Conservation (phyloP, 2,329 filamentous ascomycete species). For the Cladosporium austrohemisphaericum region DNA sequence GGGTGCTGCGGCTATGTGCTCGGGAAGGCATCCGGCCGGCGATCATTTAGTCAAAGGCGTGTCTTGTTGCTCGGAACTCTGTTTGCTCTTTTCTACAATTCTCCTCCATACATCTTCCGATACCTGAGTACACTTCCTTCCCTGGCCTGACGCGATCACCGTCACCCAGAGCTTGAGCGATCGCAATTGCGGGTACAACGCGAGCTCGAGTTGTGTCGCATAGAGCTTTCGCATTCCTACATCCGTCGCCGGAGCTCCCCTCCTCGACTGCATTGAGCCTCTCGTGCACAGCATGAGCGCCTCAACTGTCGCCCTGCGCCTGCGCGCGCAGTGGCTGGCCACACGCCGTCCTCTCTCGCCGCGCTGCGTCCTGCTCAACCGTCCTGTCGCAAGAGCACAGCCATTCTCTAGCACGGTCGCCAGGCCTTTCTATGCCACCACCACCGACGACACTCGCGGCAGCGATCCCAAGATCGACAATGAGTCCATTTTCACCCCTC, state of each 20-base stretch:
- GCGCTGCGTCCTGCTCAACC: conserved; percentile 25
- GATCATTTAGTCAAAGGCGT: conserved; percentile 14
- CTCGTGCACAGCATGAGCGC: conserved; percentile 11
- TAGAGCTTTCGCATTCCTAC: too few relatives aligned
- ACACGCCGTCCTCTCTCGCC: conserved; percentile 30
- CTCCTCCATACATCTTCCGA: too few relatives aligned
- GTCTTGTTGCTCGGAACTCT: not conserved
- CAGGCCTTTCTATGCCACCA: conserved; percentile 31
- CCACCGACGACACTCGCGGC: conserved; percentile 24
- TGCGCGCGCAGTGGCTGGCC: conserved; percentile 33
- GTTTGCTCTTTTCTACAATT: conserved; percentile 1
- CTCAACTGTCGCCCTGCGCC: conserved; percentile 25
- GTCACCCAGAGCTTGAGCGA: not conserved
- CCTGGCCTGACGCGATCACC: not conserved
- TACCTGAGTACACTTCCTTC: too few relatives aligned
- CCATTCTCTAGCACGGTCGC: conserved; percentile 10
- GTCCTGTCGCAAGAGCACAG: conserved; percentile 12
- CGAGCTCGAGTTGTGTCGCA: too few relatives aligned
- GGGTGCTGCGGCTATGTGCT: not conserved
- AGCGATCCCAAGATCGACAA: conserved; percentile 25
- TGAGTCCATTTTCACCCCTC: conserved; percentile 40
- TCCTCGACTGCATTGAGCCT: conserved; percentile 7
- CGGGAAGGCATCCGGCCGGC: not conserved
- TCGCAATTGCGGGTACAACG: not conserved
- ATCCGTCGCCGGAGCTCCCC: not conserved